These are phyloP conservation scores for Diaporthe caulivora DNA, from an alignment of 2,329 filamentous ascomycete species.

Conservation along the genomic window DNA sequence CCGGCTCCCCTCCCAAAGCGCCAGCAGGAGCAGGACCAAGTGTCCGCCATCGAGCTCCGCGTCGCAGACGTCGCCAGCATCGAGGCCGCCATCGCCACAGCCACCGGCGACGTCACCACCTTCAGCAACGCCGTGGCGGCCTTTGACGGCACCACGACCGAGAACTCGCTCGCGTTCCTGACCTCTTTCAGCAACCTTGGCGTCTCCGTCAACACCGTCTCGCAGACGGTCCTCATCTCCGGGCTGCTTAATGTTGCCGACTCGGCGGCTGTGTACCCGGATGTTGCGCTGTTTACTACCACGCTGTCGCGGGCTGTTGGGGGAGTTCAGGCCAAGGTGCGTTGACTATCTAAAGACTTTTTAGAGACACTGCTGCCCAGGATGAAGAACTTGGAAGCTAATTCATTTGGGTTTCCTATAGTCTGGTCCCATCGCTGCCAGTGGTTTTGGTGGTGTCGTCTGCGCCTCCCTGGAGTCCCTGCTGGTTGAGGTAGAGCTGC, in stretches of 20 bases:
- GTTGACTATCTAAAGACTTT: neutral
- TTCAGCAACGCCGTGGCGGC: constrained; percentile 12
- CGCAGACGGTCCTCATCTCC: neutral
- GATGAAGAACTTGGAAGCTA: neutral
- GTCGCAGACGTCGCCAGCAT: constrained; percentile 1
- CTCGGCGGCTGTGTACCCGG: constrained; percentile 16
- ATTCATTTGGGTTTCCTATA: neutral
- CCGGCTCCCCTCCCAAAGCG: neutral
- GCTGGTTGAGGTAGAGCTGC: neutral
- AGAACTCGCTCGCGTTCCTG: constrained; percentile 15
- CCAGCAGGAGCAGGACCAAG: neutral
- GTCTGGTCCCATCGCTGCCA: neutral
- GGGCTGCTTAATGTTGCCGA: constrained; percentile 2
- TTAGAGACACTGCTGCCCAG: no score
- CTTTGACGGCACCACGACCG: neutral
- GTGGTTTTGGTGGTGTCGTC: constrained; percentile 7
- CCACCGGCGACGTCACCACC: neutral
- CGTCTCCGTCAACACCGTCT: constrained; percentile 5
- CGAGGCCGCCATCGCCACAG: constrained; percentile 1
- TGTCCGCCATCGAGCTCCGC: neutral
- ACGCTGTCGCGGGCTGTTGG: constrained; percentile 8
- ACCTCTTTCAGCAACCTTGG: constrained; percentile 10
- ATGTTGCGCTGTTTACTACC: constrained; percentile 15
- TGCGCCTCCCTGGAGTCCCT: neutral
- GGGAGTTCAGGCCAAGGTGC: neutral